Conservation (phyloP, 1,139 yeast genomes). For the Kodamaea suecica region DNA sequence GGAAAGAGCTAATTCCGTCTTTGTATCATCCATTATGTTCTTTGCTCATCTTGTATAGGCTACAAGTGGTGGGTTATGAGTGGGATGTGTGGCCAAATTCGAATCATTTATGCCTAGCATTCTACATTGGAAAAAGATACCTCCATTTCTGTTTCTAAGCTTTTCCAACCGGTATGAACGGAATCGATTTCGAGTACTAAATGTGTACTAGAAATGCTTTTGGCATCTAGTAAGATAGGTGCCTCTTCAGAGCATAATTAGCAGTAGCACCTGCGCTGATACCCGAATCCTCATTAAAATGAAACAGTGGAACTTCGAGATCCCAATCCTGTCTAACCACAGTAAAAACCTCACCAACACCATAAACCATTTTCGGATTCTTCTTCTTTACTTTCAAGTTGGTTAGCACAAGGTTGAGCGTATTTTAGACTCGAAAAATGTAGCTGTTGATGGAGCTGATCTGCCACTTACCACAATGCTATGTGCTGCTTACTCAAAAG, state of each 20-base stretch:
- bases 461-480: slow-evolving; percentile 39
- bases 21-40: too few relatives aligned
- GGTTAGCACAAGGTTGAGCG: slow-evolving; percentile 24
- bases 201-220: slow-evolving; percentile 17
- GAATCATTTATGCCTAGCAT: too few relatives aligned
- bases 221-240: slow-evolving; percentile 28
- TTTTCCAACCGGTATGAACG: slow-evolving; percentile 7
- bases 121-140: too few relatives aligned
- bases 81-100: too few relatives aligned
- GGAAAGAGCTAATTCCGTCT: too few relatives aligned
- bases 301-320: not conserved
- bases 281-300: not conserved
- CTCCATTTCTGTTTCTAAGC: slow-evolving; percentile 9
- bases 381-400: slow-evolving; percentile 43
- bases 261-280: not conserved
- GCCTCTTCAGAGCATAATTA: slow-evolving; percentile 43
- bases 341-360: slow-evolving; percentile 40
- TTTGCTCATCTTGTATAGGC: too few relatives aligned
- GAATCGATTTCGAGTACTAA: slow-evolving; percentile 12
- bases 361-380: slow-evolving; percentile 40
- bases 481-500: slow-evolving; percentile 36
- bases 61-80: too few relatives aligned
- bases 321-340: slow-evolving; percentile 16
- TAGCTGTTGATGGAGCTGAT: slow-evolving; percentile 40
- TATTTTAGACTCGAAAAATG: slow-evolving; percentile 36